phyloP scores from a whole-genome alignment of 805 yeast species.

The Hanseniaspora jakobsenii region DNA sequence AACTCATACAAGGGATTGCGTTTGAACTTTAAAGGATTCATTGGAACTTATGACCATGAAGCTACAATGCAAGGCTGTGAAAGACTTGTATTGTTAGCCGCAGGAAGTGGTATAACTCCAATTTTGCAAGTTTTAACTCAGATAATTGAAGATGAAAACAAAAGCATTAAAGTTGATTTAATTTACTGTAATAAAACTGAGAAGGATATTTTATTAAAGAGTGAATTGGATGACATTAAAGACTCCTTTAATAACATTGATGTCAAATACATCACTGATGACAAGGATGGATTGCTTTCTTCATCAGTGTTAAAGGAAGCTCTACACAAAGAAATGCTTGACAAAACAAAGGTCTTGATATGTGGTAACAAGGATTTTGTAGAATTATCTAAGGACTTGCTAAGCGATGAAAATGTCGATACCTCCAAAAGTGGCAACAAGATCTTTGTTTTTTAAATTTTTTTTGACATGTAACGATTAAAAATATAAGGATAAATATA shows the following conservation, averaged over 20 bases:
- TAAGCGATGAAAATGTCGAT: slow-evolving; percentile 41
- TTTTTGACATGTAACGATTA: too few relatives aligned
- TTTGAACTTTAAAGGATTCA: slow-evolving; percentile 67
- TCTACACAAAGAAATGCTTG: slow-evolving; percentile 21
- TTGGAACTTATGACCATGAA: slow-evolving; percentile 52
- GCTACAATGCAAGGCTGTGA: slow-evolving; percentile 42
- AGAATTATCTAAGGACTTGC: slow-evolving; percentile 43
- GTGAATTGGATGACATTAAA: slow-evolving; percentile 60
- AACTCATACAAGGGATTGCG: slow-evolving; percentile 29
- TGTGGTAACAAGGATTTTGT: slow-evolving; percentile 72
- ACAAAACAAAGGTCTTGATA: slow-evolving; percentile 44
- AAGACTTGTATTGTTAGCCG: slow-evolving; percentile 60
- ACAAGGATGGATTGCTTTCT: slow-evolving; percentile 6
- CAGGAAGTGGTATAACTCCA: slow-evolving; percentile 87
- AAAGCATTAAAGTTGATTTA: slow-evolving; percentile 46
- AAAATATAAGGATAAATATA: too few relatives aligned
- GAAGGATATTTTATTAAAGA: slow-evolving; percentile 61
- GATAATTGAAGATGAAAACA: slow-evolving; percentile 57
- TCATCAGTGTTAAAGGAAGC: not conserved
- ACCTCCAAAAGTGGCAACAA: slow-evolving; percentile 40
- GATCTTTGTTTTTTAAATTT: slow-evolving; percentile 43
- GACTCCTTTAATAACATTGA: slow-evolving; percentile 49
- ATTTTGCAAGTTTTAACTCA: slow-evolving; percentile 67
- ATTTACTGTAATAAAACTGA: slow-evolving; percentile 65
- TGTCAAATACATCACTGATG: slow-evolving; percentile 39